Percentiles rank a stretch among this genome's conserved stretches.
phyloP scores from a whole-genome alignment of 1,139 yeast species.

The Starmera stellimalicola region DNA sequence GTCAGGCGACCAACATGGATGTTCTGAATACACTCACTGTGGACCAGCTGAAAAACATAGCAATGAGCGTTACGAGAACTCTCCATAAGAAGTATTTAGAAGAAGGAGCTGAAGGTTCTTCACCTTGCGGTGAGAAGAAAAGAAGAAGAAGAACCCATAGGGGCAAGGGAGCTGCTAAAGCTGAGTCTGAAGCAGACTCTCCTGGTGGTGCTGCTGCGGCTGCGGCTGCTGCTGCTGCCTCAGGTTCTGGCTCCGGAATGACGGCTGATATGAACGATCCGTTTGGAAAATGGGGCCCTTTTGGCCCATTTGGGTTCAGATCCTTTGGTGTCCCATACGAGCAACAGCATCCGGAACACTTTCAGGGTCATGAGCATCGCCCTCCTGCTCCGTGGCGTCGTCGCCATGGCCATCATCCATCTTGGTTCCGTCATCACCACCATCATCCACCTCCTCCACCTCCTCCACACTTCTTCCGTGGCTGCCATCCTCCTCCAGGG shows the following conservation, averaged over 20 bases:
- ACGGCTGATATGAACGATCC: background rate
- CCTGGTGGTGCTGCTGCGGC: background rate
- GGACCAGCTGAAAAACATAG: background rate
- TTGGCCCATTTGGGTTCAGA: background rate
- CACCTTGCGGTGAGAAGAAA: background rate
- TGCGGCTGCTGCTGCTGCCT: background rate
- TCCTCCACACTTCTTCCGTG: too few species aligned
- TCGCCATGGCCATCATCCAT: too few species aligned
- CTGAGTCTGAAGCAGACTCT: background rate
- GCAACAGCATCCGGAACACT: background rate
- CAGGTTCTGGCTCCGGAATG: too few species aligned
- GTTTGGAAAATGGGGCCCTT: background rate
- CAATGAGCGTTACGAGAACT: background rate
- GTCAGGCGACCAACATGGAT: background rate
- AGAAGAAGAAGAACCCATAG: conserved; percentile 1
- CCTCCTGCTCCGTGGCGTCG: conserved; percentile 1
- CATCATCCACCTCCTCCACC: too few species aligned
- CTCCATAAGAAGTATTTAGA: background rate
- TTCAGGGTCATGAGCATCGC: too few species aligned
- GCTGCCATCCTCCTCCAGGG: background rate
- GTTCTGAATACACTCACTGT: background rate
- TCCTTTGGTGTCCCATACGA: background rate
- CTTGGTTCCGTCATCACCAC: too few species aligned
- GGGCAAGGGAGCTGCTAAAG: background rate
- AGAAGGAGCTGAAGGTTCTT: background rate